Base-by-base conservation (phyloP, 2,329 filamentous ascomycete species). In the Coniosporium tulheliwenetii region DNA sequence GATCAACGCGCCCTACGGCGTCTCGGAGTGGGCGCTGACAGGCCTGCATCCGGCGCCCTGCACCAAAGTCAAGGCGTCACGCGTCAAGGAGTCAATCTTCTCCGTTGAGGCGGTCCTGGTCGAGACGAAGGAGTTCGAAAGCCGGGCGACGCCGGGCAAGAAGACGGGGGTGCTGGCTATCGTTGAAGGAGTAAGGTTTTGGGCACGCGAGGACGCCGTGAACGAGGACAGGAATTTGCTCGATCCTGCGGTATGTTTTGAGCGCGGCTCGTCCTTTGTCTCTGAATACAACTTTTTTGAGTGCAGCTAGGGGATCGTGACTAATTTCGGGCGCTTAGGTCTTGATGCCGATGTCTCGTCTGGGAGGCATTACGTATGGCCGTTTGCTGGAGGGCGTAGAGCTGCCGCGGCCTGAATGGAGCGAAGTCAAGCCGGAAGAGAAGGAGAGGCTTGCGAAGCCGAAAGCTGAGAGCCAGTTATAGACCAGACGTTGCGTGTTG, bases 351-450 rank as follows among this genome's bases (percentile, higher is more conserved):
- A 70, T 94, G 12, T 76, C 75, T 47, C 74, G 89, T 32, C 53
- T 95, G 16, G 89, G 89, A 19, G 89, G 89, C 1, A 93, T 95
- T 50, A 81, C 81, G 0, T 96, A 94, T 56, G 81, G 71, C 0
- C 71, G 86, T 36, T 65, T 73, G 0, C 77, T 72, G 0, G 77
- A 87, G 46, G 79, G 65, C 0, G 63, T 85, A 19, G 86, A 94
- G 65, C 60, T 94, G 16, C 74, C 71, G 5, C 66, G 81, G 34
- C 77, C 67, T 5, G 60, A 66, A 13, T 70, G 61, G 49, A 56
- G 61, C 7, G 36, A 5, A 19, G 19, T 19, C 12, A 12, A n/a
- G 36, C 19, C 19, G 36, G 62, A 67, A 43, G 47, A 52, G 5
- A 63, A 60, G 10, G 61, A 69, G 37, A 63, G 64, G 45, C 55